A percentile compares a stretch with the other conserved stretches of the same genome.
Evolutionary conservation across 257 asterid species (phyloP).

Genomic region (Plantago ovata): DNA sequence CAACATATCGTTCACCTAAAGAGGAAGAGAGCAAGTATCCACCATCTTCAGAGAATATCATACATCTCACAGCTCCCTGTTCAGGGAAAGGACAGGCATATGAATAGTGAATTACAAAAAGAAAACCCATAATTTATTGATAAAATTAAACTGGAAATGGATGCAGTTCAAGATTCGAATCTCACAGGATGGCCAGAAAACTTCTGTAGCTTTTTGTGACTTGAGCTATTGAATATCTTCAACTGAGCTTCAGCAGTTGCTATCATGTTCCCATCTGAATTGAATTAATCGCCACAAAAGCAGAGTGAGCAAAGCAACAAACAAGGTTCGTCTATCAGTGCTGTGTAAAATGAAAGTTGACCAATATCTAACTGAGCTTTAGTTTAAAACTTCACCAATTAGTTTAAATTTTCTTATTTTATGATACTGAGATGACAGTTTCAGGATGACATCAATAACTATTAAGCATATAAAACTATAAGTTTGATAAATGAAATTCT

Average conservation of each 20-base stretch:
- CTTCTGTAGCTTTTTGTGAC: constrained; percentile 71
- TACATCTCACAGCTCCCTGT: constrained; percentile 78
- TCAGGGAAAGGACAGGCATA: constrained; percentile 5
- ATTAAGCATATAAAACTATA: too few relatives aligned
- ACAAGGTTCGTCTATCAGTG: too few relatives aligned
- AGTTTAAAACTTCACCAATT: too few relatives aligned
- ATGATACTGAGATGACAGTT: too few relatives aligned
- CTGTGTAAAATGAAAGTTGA: too few relatives aligned
- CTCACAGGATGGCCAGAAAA: constrained; percentile 98
- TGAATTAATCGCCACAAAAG: constrained; percentile 16
- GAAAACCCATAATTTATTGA: background rate
- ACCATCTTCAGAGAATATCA: constrained; percentile 84
- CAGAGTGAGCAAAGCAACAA: background rate
- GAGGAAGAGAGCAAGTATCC: constrained; percentile 76
- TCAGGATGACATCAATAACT: too few relatives aligned
- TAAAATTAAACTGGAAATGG: constrained; percentile 5
- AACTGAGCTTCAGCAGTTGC: constrained; percentile 81
- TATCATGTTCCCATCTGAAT: constrained; percentile 71
- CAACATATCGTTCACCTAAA: constrained; percentile 67
- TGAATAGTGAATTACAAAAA: too few relatives aligned
- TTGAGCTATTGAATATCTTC: constrained; percentile 58
- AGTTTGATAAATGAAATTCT: too few relatives aligned
- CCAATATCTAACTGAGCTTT: too few relatives aligned
- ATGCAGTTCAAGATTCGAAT: constrained; percentile 14
- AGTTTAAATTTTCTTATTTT: too few relatives aligned